Evolutionary conservation across 306 rosid species (phyloP), one percentile per base, ranked within the genome.

Genomic region (Rosa chinensis): DNA sequence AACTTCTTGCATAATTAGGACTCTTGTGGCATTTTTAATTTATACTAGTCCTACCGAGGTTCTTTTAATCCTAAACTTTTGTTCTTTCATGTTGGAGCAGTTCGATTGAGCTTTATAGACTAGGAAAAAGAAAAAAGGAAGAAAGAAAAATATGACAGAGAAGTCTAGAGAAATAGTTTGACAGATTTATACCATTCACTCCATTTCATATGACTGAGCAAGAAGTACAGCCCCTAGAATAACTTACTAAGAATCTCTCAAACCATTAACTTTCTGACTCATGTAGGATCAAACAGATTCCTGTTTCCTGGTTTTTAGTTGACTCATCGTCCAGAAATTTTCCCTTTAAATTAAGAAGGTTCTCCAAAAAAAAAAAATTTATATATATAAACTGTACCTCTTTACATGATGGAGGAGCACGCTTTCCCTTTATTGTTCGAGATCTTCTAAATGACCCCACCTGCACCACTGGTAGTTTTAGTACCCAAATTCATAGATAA

Each of bases 381-480:
- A 28, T 28, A 28, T 28, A 28, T 28, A 28, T 28, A 20, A 28
- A 53, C 2, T 58, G 64, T 83, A 94, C 97, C 99, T 92, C 99
- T 85, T 89, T 81, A 84, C 97, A 91, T 12, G 95, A 75, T 47
- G 91, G 92, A 0, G 92, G 94, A 76, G 92, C 87, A 52, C 91
- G 94, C 82, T 89, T 92, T 52, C 95, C 95, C 87, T 92, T 92
- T 83, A 94, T 91, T 70, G 92, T 92, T 81, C 99, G 89, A 50
- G 88, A 88, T 84, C 90, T 91, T 76, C 93, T 82, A 82, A 95
- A 93, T 77, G 84, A 84, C 32, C 99, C 99, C n/a, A 95, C 98
- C 99, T 95, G 92, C 82, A 81, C 79, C 79, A 76, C 39, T 47
- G 56, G 70, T 49, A 80, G 50, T 74, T 72, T 87, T 79, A 85